Conservation (phyloP, 306 rosid genomes). For the Prunus salicina region DNA sequence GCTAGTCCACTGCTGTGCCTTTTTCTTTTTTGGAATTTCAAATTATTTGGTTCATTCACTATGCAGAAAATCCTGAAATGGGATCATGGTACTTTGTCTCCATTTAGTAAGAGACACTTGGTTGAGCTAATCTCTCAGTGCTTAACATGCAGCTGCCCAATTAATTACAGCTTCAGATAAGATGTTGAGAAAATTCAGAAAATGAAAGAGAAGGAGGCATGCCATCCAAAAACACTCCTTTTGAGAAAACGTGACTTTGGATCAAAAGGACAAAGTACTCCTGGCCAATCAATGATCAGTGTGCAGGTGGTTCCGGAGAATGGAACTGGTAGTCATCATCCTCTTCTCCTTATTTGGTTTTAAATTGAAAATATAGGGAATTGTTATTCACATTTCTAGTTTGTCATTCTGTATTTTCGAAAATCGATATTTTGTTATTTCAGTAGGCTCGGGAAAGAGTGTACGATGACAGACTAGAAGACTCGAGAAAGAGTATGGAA, state of each 20-base stretch:
- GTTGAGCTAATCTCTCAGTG: background rate
- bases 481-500: background rate
- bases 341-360: background rate
- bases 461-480: too few relatives aligned
- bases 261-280: background rate
- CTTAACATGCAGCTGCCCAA: background rate
- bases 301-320: constrained; percentile 3
- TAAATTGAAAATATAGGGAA: background rate
- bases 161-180: background rate
- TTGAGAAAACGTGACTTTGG: constrained; percentile 6
- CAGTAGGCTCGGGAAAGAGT: background rate
- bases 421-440: background rate
- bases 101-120: background rate
- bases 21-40: background rate
- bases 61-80: background rate
- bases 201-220: background rate
- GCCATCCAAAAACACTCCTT: background rate
- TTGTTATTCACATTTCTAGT: background rate
- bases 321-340: background rate
- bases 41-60: background rate
- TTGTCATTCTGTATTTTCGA: background rate
- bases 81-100: constrained; percentile 8
- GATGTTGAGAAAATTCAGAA: background rate
- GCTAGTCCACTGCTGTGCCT: background rate
- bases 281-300: constrained; percentile 1